These are phyloP conservation scores for Ogataea saltuana DNA, from an alignment of 805 yeast genomes.

Conservation along the genomic window DNA sequence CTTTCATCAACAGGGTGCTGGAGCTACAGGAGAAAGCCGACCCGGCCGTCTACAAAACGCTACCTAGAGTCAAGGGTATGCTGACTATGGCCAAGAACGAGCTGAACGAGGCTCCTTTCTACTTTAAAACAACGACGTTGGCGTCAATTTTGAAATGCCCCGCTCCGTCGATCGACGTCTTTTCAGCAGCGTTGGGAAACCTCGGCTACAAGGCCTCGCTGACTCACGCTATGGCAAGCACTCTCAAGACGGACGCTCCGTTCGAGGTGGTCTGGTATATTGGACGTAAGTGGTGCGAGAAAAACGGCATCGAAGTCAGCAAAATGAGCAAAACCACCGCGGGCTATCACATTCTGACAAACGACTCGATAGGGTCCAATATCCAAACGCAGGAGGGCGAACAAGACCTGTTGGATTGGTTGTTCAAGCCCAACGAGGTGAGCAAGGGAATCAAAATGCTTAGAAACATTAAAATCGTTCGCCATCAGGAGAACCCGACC, in stretches of 20 bases:
- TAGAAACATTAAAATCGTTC: constrained; percentile 75
- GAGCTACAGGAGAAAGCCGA: constrained; percentile 50
- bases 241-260: constrained; percentile 89
- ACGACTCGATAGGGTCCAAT: constrained; percentile 37
- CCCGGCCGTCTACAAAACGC: constrained; percentile 68
- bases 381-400: constrained; percentile 35
- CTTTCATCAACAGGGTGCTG: constrained; percentile 65
- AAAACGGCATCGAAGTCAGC: constrained; percentile 41
- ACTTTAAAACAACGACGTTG: constrained; percentile 75
- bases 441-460: constrained; percentile 59
- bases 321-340: constrained; percentile 51
- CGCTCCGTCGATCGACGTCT: constrained; percentile 73
- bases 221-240: constrained; percentile 86
- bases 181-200: constrained; percentile 80
- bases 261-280: constrained; percentile 77
- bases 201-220: constrained; percentile 79
- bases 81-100: constrained; percentile 79
- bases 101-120: constrained; percentile 66
- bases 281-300: constrained; percentile 60
- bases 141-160: constrained; percentile 77
- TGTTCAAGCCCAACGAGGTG: constrained; percentile 62
- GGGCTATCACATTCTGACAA: constrained; percentile 58
- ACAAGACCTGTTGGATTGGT: constrained; percentile 37
- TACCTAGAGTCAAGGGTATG: constrained; percentile 89
- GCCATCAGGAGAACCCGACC: constrained; percentile 90